phyloP scores from a whole-genome alignment of 441 rosid genomes.

The Omphalea diandra region DNA sequence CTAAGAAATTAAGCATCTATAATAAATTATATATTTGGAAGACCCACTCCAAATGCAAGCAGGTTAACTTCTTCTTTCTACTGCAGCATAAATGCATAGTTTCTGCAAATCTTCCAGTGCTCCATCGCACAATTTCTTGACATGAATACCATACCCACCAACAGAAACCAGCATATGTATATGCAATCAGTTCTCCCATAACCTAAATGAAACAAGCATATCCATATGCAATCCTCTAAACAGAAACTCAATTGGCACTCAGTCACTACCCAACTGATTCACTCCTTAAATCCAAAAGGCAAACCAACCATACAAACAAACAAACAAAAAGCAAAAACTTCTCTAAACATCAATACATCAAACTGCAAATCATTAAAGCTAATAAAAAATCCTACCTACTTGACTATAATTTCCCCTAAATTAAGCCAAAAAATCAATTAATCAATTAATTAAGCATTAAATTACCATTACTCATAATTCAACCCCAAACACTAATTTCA shows the following conservation, averaged over 20 bases:
- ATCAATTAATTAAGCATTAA: not conserved
- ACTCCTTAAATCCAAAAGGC: slow-evolving; percentile 1
- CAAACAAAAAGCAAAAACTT: too few species aligned
- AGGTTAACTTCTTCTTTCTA: not conserved
- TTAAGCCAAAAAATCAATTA: too few species aligned
- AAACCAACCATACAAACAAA: not conserved
- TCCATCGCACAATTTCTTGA: not conserved
- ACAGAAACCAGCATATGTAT: not conserved
- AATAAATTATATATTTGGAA: too few species aligned
- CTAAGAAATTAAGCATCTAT: not conserved
- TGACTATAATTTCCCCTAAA: slow-evolving; percentile 1
- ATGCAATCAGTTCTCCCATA: too few species aligned
- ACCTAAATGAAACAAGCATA: too few species aligned
- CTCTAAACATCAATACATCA: not conserved
- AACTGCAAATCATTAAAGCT: not conserved
- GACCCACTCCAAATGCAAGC: too few species aligned
- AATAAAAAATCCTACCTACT: not conserved
- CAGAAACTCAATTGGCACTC: not conserved
- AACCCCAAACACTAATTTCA: not conserved
- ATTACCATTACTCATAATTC: not conserved
- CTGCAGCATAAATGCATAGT: not conserved
- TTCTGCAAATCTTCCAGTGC: not conserved
- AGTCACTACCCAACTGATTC: not conserved
- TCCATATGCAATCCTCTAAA: not conserved
- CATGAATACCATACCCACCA: not conserved